Percentiles rank a stretch among this genome's conserved stretches.
Conservation (phyloP, 768 basidiomycete species). For the Scleroderma citrinum region DNA sequence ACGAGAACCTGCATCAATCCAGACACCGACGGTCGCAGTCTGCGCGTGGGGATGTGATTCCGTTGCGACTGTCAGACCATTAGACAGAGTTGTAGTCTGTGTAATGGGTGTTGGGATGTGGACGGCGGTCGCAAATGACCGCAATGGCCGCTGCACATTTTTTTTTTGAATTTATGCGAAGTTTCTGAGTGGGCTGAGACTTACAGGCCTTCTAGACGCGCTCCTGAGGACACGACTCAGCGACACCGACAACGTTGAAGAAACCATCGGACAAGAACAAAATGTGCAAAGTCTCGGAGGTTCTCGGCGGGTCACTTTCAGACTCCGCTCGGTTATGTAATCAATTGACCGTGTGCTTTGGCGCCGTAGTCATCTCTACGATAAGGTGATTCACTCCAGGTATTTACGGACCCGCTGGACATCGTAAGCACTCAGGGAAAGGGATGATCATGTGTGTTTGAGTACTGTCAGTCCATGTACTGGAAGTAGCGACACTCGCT, state of each 20-base stretch:
- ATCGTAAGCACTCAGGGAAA: no score
- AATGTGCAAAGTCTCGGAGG: conserved; percentile 16
- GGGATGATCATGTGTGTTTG: no score
- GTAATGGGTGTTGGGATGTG: conserved; percentile 69
- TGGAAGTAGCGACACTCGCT: no score
- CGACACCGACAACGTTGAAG: conserved; percentile 40
- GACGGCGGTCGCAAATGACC: conserved; percentile 71
- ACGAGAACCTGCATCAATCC: conserved; percentile 97
- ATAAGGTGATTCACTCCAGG: no score
- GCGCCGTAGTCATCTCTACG: no score
- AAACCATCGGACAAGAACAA: conserved; percentile 36
- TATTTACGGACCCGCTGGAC: no score
- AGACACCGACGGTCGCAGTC: conserved; percentile 98
- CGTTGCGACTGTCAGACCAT: conserved; percentile 93
- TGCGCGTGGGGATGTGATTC: conserved; percentile 86
- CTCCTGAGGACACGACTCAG: conserved; percentile 37
- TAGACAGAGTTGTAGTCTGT: conserved; percentile 86
- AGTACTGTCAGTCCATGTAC: no score
- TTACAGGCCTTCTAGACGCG: conserved; percentile 33
- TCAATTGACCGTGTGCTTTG: neutral
- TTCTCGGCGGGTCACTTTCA: conserved; percentile 25
- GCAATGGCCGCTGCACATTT: conserved; percentile 43
- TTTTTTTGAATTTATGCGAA: conserved; percentile 4
- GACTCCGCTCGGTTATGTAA: conserved; percentile 15
- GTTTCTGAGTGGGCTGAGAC: neutral